Base-by-base conservation (phyloP, 768 basidiomycete genomes). In the Amanita pseudoporphyria region DNA sequence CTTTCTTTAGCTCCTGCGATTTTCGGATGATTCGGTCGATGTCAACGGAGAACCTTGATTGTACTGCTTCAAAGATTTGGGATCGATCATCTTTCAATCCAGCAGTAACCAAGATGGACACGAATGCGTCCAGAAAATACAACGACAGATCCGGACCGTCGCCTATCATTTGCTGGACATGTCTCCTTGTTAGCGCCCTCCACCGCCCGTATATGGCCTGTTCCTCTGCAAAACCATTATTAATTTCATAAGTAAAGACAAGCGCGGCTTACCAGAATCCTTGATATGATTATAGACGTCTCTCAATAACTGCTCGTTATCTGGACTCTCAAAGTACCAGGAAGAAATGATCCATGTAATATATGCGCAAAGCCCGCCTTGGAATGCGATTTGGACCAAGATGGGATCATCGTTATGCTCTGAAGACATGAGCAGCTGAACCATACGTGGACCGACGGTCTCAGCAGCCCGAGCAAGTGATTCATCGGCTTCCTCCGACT, bases 181-280 rank as follows among this genome's bases (percentile, higher is more conserved):
- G 73, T 22, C 64, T 62, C 44, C 73, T 67, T 22, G 79, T 80
- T 54, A 81, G 53, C 21, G 77, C 71, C 50, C 78, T 70, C 78
- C 78, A 81, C 22, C 72, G 66, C 43, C 77, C 79, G 13, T 77
- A 71, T 24, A 75, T 68, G 1, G 71, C 67, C 59, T 77, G 77
- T 22, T 69, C 66, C 57, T 79, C 78, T 76, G 46, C 32, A 45
- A 40, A 36, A 39, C 46, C 6, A 49, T 46, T 26, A 2, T 45
- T 28, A 38, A 52, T 30, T 9, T 9, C 45, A 9, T 31, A 28
- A n/a, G 40, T 22, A 10, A 26, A 37, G 42, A 39, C 19, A 37
- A 28, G 12, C 16, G 12, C 5, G 14, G 54, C 63, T 47, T 46
- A 75, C 77, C 76, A 55, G 68, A 61, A 45, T 69, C 63, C 21